Evolutionary conservation across 257 asterid species (phyloP), one percentile per base, ranked within the genome.

Genomic region (Hygrophila difformis): DNA sequence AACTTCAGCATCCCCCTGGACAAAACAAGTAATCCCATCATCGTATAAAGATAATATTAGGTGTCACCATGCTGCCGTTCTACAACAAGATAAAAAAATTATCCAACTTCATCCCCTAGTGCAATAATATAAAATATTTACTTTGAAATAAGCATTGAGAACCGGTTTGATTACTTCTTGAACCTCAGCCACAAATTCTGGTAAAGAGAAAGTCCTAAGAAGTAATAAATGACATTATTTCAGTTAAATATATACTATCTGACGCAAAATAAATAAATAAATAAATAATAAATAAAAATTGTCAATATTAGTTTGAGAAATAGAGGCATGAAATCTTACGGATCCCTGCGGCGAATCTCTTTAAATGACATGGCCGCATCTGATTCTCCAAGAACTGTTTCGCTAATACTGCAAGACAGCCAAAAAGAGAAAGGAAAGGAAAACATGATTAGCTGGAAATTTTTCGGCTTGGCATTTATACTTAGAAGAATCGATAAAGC

Each of bases 301-400:
- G 10, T 33, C 10, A 1, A 5, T 33, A 4, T 33, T 12, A 33
- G 2, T 33, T 20, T 12, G 19, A 53, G 41, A 15, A 11, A 36
- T 19, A 12, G 49, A 28, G 12, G 49, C 41, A 39, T 61, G 55
- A 22, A 58, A 33, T 55, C 93, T 67, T 78, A 86, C 97, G 94
- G 95, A 59, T 91, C 97, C 68, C 89, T 69, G 51, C 79, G 88
- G 3, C 94, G 85, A 47, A 91, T 91, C 77, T 91, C 99, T 77
- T 91, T 91, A 52, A 74, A 81, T 22, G 97, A 86, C 85, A 81
- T 62, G 65, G 97, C 97, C 39, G 92, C 68, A 69, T 74, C 70
- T 39, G 99, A 78, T 81, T 91, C 99, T 70, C 99, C 97, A 54
- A 86, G 80, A 58, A 84, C 97, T 44, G 89, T 76, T 57, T 86